Conservation (phyloP, 208 protist genomes). For the Histomonas meleagridis region DNA sequence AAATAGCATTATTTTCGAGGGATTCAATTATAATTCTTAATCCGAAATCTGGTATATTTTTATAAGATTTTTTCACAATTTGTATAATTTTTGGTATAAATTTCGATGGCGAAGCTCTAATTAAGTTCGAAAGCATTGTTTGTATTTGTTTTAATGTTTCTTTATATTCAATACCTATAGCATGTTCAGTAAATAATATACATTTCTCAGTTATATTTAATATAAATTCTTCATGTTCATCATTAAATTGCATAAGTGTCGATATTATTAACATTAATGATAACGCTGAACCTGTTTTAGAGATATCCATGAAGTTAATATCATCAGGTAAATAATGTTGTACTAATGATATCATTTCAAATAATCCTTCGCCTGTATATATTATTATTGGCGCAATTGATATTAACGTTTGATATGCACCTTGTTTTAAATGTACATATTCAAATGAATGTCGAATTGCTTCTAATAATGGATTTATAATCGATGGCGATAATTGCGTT, state of each 20-base stretch:
- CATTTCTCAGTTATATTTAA: neutral
- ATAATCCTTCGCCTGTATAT: neutral
- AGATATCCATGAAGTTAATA: slow-evolving; percentile 20
- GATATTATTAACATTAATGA: neutral
- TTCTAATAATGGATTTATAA: neutral
- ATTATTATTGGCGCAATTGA: neutral
- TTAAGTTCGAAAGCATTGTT: neutral
- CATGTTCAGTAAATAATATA: neutral
- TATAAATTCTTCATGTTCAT: neutral
- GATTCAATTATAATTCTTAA: neutral
- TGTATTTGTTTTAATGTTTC: neutral
- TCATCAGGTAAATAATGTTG: neutral
- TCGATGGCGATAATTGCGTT: neutral
- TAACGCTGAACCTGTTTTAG: neutral
- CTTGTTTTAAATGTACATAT: neutral
- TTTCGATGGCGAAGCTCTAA: neutral
- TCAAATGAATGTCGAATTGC: neutral
- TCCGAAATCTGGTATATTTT: neutral
- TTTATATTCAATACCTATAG: neutral
- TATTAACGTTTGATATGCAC: neutral
- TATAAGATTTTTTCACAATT: neutral
- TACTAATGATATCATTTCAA: neutral
- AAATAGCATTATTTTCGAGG: neutral
- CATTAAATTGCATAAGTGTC: neutral
- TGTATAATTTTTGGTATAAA: neutral